phyloP scores from a whole-genome alignment of 2,329 filamentous ascomycete genomes.

The Aspergillus thermomutatus region DNA sequence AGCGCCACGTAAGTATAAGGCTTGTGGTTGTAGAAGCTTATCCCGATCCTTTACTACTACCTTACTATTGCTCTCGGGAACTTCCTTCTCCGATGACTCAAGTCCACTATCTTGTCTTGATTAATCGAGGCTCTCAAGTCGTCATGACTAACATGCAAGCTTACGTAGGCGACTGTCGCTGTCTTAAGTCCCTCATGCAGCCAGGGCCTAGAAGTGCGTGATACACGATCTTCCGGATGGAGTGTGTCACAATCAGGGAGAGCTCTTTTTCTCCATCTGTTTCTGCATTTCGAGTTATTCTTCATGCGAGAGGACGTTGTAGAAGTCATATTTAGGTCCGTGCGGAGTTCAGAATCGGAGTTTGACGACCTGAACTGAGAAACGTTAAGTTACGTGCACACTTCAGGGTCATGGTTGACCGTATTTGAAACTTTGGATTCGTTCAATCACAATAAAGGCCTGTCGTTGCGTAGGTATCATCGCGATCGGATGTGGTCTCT shows the following conservation, averaged over 20 bases:
- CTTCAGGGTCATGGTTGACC: no score
- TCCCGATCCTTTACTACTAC: no score
- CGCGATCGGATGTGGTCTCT: not conserved
- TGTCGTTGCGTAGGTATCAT: not conserved
- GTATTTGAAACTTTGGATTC: no score
- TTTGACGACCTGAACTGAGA: not conserved
- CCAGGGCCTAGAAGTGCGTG: not conserved
- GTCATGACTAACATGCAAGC: not conserved
- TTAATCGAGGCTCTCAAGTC: not conserved
- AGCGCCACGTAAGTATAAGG: no score
- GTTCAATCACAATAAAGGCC: not conserved
- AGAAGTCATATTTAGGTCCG: not conserved
- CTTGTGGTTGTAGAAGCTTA: no score
- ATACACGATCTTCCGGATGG: not conserved
- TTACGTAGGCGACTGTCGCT: not conserved
- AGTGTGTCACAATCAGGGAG: not conserved
- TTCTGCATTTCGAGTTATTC: not conserved
- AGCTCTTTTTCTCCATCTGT: not conserved
- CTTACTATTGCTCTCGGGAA: not conserved
- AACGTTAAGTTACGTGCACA: not conserved
- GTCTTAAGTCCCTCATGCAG: not conserved
- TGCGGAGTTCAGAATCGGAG: not conserved
- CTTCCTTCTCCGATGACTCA: not conserved
- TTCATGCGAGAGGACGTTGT: not conserved
- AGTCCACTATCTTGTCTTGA: not conserved